Base-by-base conservation (phyloP, 352 stramenopile species). In the Pythium diclinum region DNA sequence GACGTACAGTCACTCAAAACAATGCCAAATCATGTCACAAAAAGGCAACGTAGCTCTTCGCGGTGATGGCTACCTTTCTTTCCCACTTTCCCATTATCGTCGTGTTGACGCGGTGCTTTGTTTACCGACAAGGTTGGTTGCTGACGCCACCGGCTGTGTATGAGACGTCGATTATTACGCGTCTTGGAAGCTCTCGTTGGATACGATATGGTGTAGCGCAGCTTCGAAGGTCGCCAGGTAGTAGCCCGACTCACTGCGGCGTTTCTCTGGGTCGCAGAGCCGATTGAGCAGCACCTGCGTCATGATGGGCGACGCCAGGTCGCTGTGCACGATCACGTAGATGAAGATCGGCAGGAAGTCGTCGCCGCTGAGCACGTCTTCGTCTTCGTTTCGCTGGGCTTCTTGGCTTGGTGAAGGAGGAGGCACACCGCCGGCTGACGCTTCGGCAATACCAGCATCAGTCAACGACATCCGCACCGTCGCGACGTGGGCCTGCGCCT, bases 281-380 rank as follows among this genome's bases (percentile, higher is more conserved):
- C 81, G 83, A 67, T 93, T 92, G 40, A 95, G 69, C 62, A 93
- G 74, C 54, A 91, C 81, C 66, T 93, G 81, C 17, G 85, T 91
- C 61, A 92, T 78, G 65, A 95, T 91, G 2, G 86, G 86, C 30
- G 84, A 68, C 44, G 79, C 72, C 34, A 95, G 68, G 21, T 91
- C 76, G 63, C 79, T 89, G 69, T 93, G 84, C 36, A 95, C 84
- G 67, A 95, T 89, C 65, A 95, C 84, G 75, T 93, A 93, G 75
- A 95, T 89, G 77, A 95, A 92, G 71, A 95, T 93, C 48, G 84
- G 84, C 68, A 95, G 65, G 62, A 95, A 92, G 68, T 93, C 85
- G 73, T 93, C 86, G 36, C 84, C 86, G 53, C 83, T 93, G 40
- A 95, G 73, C 56, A 91, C 81, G 56, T 92, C 81, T 23, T 90